Evolutionary conservation across 257 asterid genomes (phyloP), one percentile per base, ranked within the genome.

Genomic region (Rehmannia glutinosa): DNA sequence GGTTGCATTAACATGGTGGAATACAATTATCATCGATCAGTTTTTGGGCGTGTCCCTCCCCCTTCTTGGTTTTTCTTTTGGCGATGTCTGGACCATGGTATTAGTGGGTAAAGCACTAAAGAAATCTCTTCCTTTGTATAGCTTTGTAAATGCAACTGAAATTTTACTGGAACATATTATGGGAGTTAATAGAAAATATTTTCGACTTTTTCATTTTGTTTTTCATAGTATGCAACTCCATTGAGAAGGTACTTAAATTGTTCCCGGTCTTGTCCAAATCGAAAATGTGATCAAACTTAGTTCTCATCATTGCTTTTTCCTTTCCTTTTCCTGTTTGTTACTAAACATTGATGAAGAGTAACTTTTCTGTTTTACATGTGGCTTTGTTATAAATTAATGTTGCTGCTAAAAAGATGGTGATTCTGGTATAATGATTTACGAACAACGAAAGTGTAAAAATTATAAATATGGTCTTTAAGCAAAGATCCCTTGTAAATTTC

Each of bases 401-500:
- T n/a, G n/a, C n/a, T n/a, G n/a, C n/a, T n/a, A n/a, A n/a, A n/a
- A n/a, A n/a, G n/a, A n/a, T n/a, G n/a, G n/a, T n/a, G n/a, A n/a
- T n/a, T n/a, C n/a, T n/a, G n/a, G n/a, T n/a, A n/a, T n/a, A n/a
- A n/a, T n/a, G n/a, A n/a, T n/a, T n/a, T n/a, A n/a, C n/a, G n/a
- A n/a, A n/a, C n/a, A n/a, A n/a, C n/a, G n/a, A n/a, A n/a, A n/a
- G n/a, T n/a, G n/a, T n/a, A n/a, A n/a, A n/a, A n/a, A n/a, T n/a
- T n/a, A n/a, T n/a, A n/a, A n/a, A n/a, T n/a, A n/a, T n/a, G 70
- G 15, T 45, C 41, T 30, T 57, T 43, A 36, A 63, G 43, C 50
- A 35, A 66, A 71, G 42, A 62, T 62, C 54, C 27, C 52, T 27
- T 66, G 62, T 55, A 16, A 39, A 56, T 52, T 41, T 25, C 39